These are phyloP conservation scores for Ustilago nuda DNA, from an alignment of 1,284 basidiomycete species.

Conservation along the genomic window DNA sequence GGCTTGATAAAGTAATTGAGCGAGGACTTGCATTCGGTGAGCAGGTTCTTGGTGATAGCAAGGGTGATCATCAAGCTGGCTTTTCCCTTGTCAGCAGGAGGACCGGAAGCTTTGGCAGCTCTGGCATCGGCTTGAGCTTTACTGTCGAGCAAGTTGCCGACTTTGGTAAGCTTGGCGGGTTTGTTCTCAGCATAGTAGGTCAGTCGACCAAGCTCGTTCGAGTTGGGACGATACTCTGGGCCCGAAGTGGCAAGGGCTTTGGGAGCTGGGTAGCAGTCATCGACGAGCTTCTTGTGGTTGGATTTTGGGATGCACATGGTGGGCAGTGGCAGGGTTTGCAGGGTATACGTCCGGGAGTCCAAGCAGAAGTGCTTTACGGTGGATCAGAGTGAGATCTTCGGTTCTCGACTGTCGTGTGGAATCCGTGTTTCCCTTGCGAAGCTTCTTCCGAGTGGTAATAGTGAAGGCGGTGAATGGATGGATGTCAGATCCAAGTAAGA, in stretches of 20 bases:
- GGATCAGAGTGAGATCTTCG: background rate
- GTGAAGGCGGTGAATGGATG: background rate
- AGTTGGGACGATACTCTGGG: slow-evolving; percentile 76
- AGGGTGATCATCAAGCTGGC: slow-evolving; percentile 88
- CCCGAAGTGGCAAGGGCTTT: slow-evolving; percentile 81
- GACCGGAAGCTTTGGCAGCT: slow-evolving; percentile 77
- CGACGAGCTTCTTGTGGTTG: slow-evolving; percentile 86
- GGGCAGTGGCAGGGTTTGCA: background rate
- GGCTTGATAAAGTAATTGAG: slow-evolving; percentile 83
- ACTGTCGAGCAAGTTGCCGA: slow-evolving; percentile 85
- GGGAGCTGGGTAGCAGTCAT: slow-evolving; percentile 88
- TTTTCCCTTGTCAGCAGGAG: slow-evolving; percentile 76
- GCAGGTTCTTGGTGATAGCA: slow-evolving; percentile 83
- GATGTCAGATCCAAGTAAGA: background rate
- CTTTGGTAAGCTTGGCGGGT: slow-evolving; percentile 87
- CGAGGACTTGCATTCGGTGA: slow-evolving; percentile 89
- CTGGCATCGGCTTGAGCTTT: slow-evolving; percentile 77
- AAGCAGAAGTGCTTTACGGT: background rate
- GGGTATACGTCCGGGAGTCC: background rate
- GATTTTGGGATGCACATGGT: slow-evolving; percentile 74
- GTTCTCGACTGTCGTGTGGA: too few species aligned
- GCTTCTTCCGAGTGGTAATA: background rate
- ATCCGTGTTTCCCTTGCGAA: too few species aligned
- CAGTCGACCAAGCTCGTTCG: slow-evolving; percentile 87
- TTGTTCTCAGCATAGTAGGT: slow-evolving; percentile 92